Evolutionary conservation across 2,329 filamentous ascomycete species (phyloP).

Genomic region (Ophiocordyceps camponoti-floridani): DNA sequence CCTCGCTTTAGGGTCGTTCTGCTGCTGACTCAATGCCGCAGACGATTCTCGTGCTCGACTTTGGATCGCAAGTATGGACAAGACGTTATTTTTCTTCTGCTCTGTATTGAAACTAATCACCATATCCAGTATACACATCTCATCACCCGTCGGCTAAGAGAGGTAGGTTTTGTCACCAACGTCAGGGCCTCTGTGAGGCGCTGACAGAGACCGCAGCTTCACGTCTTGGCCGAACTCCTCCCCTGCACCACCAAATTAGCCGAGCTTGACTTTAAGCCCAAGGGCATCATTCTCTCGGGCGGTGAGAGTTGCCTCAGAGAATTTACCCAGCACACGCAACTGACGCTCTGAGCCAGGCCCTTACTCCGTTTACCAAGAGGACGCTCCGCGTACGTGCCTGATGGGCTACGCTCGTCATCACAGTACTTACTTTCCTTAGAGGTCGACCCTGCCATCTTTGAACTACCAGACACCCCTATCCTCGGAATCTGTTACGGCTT

Average conservation of each 20-base stretch:
- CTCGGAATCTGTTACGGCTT: conserved; percentile 10
- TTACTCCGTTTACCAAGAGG: conserved; percentile 66
- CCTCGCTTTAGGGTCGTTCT: neutral
- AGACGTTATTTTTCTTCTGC: neutral
- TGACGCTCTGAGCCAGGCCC: conserved; percentile 15
- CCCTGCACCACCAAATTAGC: conserved; percentile 68
- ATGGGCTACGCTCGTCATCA: neutral
- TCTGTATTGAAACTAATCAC: neutral
- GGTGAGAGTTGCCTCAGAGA: conserved; percentile 7
- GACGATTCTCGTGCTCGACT: neutral
- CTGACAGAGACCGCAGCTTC: neutral
- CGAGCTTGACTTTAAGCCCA: conserved; percentile 61
- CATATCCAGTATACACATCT: neutral
- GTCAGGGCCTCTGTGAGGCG: neutral
- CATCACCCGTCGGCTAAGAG: neutral
- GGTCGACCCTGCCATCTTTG: conserved; percentile 46
- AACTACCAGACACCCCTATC: conserved; percentile 10
- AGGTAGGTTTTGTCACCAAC: neutral
- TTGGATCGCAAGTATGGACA: neutral
- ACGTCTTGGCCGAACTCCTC: conserved; percentile 50
- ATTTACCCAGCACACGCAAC: neutral
- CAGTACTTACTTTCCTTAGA: conserved; percentile 17
- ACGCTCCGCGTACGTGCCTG: conserved; percentile 31
- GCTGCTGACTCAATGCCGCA: neutral
- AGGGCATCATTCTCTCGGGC: conserved; percentile 50